Percentiles rank a stretch among this genome's conserved stretches.
phyloP scores from a whole-genome alignment of 768 basidiomycete species.

The Candolleomyces aberdarensis region DNA sequence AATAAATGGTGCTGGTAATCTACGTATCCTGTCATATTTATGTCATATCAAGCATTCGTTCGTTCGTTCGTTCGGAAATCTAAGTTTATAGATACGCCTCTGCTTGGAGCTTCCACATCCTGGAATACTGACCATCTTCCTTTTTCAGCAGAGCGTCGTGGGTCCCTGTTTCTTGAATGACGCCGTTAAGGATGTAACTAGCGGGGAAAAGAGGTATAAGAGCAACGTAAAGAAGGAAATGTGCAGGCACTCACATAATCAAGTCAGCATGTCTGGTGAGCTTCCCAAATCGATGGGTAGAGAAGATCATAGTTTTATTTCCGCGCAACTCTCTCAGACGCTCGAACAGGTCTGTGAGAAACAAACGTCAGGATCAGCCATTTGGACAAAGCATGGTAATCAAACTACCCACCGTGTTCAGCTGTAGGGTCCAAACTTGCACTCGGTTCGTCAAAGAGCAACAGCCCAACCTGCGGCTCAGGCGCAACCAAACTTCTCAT shows the following conservation, averaged over 20 bases:
- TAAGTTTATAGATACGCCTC: slow-evolving; percentile 51
- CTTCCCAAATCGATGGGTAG: slow-evolving; percentile 70
- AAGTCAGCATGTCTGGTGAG: slow-evolving; percentile 69
- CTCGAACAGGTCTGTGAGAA: slow-evolving; percentile 56
- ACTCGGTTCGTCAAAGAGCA: slow-evolving; percentile 72
- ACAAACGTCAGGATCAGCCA: background rate
- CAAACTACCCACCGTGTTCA: slow-evolving; percentile 45
- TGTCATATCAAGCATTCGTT: background rate
- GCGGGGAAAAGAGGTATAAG: background rate
- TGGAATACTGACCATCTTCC: slow-evolving; percentile 60
- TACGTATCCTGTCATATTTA: background rate
- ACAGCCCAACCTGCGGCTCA: slow-evolving; percentile 44
- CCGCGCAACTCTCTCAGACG: slow-evolving; percentile 63
- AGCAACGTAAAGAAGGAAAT: background rate
- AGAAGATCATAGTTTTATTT: slow-evolving; percentile 82
- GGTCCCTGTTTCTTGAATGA: slow-evolving; percentile 61
- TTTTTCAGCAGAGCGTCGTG: slow-evolving; percentile 54
- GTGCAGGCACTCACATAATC: slow-evolving; percentile 48
- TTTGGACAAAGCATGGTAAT: background rate
- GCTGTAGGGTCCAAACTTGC: slow-evolving; percentile 73
- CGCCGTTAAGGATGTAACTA: slow-evolving; percentile 68
- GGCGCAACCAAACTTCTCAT: slow-evolving; percentile 62
- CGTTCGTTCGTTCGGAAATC: background rate
- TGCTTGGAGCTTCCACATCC: slow-evolving; percentile 72
- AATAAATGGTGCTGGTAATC: background rate